Conservation (phyloP, 2,329 filamentous ascomycete genomes). For the Fusarium ambrosium region DNA sequence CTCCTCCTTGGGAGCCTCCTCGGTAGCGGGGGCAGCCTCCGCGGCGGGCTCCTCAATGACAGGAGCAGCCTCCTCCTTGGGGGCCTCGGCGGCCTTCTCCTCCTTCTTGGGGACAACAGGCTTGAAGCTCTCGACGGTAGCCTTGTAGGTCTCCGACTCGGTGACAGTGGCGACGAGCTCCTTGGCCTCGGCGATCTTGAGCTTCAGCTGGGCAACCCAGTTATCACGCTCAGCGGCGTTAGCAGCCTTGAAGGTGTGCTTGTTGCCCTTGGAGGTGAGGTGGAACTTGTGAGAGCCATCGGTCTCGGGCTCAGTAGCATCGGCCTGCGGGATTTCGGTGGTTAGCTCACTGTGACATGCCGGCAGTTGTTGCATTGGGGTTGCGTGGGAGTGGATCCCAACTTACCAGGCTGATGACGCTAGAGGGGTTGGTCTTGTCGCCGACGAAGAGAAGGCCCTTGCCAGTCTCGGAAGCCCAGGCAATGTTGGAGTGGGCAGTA, state of each 20-base stretch:
- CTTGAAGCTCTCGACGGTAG: constrained; percentile 79
- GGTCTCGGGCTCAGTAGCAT: constrained; percentile 78
- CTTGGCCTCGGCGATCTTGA: constrained; percentile 88
- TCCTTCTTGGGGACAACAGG: constrained; percentile 61
- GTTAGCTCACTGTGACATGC: constrained; percentile 29
- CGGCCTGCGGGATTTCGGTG: constrained; percentile 57
- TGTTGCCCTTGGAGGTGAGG: constrained; percentile 87
- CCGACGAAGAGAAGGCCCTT: constrained; percentile 95
- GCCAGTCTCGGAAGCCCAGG: constrained; percentile 94
- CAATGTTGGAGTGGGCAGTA: constrained; percentile 81
- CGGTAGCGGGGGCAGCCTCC: constrained; percentile 39
- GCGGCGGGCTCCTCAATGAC: constrained; percentile 46
- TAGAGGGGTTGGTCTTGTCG: constrained; percentile 84
- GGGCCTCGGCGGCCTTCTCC: constrained; percentile 54
- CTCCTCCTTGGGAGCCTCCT: constrained; percentile 55
- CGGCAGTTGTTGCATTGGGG: constrained; percentile 33
- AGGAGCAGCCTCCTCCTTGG: constrained; percentile 51
- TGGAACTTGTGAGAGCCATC: constrained; percentile 86
- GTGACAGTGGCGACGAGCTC: constrained; percentile 79
- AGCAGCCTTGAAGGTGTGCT: constrained; percentile 92
- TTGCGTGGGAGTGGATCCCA: constrained; percentile 31
- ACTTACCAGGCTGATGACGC: constrained; percentile 87
- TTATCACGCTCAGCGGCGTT: constrained; percentile 84
- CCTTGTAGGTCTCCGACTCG: constrained; percentile 90
- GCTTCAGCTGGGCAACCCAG: constrained; percentile 89